Conservation (phyloP, 106 monocot genomes). For the Dendrobium nobile region DNA sequence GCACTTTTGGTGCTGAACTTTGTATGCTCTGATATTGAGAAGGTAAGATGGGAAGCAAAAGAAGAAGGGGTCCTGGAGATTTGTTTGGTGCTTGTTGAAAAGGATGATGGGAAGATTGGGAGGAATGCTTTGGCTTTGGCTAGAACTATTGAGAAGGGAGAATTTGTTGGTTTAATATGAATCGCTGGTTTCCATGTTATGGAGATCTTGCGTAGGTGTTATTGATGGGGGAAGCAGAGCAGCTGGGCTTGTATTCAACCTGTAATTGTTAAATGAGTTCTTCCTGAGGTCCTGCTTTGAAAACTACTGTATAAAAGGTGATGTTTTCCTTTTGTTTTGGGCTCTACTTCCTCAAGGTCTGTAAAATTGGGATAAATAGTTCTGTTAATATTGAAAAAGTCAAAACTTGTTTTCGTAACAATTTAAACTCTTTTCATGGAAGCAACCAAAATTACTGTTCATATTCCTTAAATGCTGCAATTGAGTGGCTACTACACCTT, state of each 20-base stretch:
- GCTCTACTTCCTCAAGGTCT: not conserved
- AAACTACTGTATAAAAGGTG: not conserved
- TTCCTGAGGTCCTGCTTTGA: not conserved
- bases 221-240: not conserved
- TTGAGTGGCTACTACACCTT: not conserved
- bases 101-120: slow-evolving; percentile 1
- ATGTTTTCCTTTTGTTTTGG: slow-evolving; percentile 2
- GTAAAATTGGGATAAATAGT: slow-evolving; percentile 7
- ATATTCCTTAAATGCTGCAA: no score
- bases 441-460: not conserved
- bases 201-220: not conserved
- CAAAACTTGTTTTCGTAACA: not conserved
- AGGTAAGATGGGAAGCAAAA: not conserved
- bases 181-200: not conserved
- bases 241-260: not conserved
- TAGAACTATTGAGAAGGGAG: slow-evolving; percentile 6
- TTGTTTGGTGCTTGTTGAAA: slow-evolving; percentile 2
- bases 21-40: slow-evolving; percentile 15
- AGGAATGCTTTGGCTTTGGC: slow-evolving; percentile 9
- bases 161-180: not conserved
- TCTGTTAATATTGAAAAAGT: slow-evolving; percentile 3
- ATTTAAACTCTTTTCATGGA: not conserved
- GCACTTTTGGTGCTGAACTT: slow-evolving; percentile 27
- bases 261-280: not conserved
- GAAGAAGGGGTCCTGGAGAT: slow-evolving; percentile 1